Conservation (phyloP, 2,329 filamentous ascomycete genomes). For the Neospermospora avenae region DNA sequence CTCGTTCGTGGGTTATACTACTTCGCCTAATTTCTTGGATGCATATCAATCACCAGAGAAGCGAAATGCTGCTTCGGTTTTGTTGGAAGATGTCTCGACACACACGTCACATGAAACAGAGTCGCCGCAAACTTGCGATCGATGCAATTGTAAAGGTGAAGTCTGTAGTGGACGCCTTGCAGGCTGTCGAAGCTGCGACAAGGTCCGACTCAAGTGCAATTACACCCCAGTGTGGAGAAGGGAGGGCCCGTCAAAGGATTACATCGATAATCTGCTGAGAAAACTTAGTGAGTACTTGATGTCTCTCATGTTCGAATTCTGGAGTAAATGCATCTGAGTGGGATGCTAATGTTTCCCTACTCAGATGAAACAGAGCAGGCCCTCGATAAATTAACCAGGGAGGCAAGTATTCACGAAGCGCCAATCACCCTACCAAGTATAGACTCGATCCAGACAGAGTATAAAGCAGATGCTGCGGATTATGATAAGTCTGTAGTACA, state of each 20-base stretch:
- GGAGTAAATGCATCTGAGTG: background rate
- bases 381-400: background rate
- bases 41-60: background rate
- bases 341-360: background rate
- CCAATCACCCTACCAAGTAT: background rate
- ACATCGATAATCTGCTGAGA: background rate
- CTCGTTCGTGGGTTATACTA: constrained; percentile 57
- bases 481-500: constrained; percentile 5
- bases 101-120: background rate
- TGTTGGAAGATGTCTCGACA: background rate
- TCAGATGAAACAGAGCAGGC: background rate
- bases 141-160: background rate
- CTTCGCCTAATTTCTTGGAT: constrained; percentile 9
- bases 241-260: background rate
- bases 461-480: background rate
- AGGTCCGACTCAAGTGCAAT: background rate
- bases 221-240: background rate
- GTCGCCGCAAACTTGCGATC: background rate
- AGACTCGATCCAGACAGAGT: background rate
- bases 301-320: background rate
- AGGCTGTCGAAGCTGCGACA: background rate
- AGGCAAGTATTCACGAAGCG: background rate
- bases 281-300: background rate
- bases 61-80: background rate
- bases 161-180: background rate